phyloP scores from a whole-genome alignment of 495 filamentous ascomycete species.

The Hypoxylon fuscum region DNA sequence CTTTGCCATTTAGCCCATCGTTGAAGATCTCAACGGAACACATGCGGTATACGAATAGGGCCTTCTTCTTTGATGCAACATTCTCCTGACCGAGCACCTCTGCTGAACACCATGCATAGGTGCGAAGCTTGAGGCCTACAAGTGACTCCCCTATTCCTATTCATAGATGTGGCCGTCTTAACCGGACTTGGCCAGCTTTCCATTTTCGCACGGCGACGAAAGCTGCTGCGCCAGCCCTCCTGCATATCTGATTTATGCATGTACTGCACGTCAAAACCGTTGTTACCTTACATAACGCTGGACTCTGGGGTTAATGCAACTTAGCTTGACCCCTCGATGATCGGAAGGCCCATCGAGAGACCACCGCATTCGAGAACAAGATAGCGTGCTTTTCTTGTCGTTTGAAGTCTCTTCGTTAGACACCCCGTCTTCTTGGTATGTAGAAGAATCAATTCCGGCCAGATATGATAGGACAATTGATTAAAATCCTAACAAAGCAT shows the following conservation, averaged over 20 bases:
- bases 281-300: slow-evolving; percentile 33
- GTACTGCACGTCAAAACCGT: slow-evolving; percentile 36
- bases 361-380: slow-evolving; percentile 1
- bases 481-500: slow-evolving; percentile 10
- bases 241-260: slow-evolving; percentile 43
- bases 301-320: slow-evolving; percentile 35
- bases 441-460: slow-evolving; percentile 1
- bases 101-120: slow-evolving; percentile 18
- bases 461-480: no score
- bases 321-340: no score
- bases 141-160: slow-evolving; percentile 28
- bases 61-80: slow-evolving; percentile 30
- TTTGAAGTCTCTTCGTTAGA: neutral
- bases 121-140: slow-evolving; percentile 25
- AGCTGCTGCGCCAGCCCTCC: slow-evolving; percentile 31
- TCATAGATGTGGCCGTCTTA: slow-evolving; percentile 28
- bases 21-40: slow-evolving; percentile 34
- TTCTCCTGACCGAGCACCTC: slow-evolving; percentile 35
- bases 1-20: slow-evolving; percentile 25
- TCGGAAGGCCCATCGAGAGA: slow-evolving; percentile 12
- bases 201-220: slow-evolving; percentile 25
- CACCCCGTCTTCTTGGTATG: neutral
- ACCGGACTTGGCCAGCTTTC: slow-evolving; percentile 40
- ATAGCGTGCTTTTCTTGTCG: slow-evolving; percentile 4
- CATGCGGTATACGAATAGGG: slow-evolving; percentile 33